Evolutionary conservation across 2,329 filamentous ascomycete genomes (phyloP), one percentile per base, ranked within the genome.

Genomic region (Pseudopyrenochaeta lycopersici): DNA sequence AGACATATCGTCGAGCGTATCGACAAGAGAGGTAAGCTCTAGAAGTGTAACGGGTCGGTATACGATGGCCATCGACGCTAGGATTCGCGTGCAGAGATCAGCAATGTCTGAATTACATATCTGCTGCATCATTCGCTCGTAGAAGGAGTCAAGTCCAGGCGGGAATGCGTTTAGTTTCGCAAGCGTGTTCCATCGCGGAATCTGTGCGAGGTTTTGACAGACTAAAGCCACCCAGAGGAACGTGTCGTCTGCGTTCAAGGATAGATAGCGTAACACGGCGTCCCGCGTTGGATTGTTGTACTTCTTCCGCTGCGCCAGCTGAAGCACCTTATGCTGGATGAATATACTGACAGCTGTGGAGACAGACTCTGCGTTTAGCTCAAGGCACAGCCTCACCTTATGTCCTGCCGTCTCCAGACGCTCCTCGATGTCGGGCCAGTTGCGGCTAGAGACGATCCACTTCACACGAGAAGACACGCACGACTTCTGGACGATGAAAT

Each of bases 181-280:
- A 2, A 49, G 33, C 7, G 50, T 41, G 4, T 64, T 56, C 21
- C 71, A 47, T 29, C 53, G 39, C 6, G 44, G 14, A 2, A 62
- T 49, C 1, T 64, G 48, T 38, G 51, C 49, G n/a, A 79, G 73
- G 15, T 67, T 53, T 54, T 76, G 51, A 46, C 67, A 78, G 7
- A 78, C 76, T 80, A 80, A 1, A 78, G n/a, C n/a, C n/a, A n/a
- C n/a, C n/a, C n/a, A n/a, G n/a, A n/a, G n/a, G n/a, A n/a, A n/a
- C n/a, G n/a, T 81, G 7, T 58, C 67, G 12, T 77, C 54, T 6
- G 77, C 67, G 31, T 80, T 78, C 3, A 35, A 23, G 6, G 43
- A 81, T 80, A 30, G 77, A 83, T 2, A 17, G 40, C 1, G 54
- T 18, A 1, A 81, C 75, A 17, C n/a, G n/a, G 78, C 76, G 0